These are phyloP conservation scores for Niebla homalea DNA, from an alignment of 495 filamentous ascomycete genomes.

Conservation along the genomic window DNA sequence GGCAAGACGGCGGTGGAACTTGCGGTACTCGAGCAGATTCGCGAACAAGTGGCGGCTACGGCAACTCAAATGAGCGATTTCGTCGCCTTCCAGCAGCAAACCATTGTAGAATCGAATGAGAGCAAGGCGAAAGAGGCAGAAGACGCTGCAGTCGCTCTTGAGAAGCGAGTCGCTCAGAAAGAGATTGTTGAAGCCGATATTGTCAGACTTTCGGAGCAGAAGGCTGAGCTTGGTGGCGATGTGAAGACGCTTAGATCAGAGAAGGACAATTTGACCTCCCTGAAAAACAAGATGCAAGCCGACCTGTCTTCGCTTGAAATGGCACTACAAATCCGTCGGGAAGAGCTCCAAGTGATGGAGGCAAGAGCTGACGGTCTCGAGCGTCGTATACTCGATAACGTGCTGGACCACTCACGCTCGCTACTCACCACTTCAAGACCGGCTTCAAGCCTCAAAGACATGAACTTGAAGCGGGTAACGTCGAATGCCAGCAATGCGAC, in stretches of 20 bases:
- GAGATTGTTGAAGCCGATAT: slow-evolving; percentile 66
- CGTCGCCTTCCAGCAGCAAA: slow-evolving; percentile 62
- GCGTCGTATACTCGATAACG: slow-evolving; percentile 81
- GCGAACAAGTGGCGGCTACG: slow-evolving; percentile 76
- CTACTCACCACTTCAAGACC: slow-evolving; percentile 52
- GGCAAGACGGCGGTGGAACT: slow-evolving; percentile 42
- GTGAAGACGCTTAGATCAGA: slow-evolving; percentile 47
- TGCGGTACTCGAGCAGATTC: slow-evolving; percentile 76
- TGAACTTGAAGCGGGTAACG: slow-evolving; percentile 64
- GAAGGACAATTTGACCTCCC: slow-evolving; percentile 54
- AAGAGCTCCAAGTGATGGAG: slow-evolving; percentile 85
- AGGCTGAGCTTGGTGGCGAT: slow-evolving; percentile 45
- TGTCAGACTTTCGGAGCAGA: slow-evolving; percentile 48
- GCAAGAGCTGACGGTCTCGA: slow-evolving; percentile 74
- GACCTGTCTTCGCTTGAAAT: slow-evolving; percentile 83
- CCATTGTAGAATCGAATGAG: slow-evolving; percentile 67
- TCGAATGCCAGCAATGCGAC: slow-evolving; percentile 32
- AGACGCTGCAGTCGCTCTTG: slow-evolving; percentile 67
- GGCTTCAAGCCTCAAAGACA: slow-evolving; percentile 34
- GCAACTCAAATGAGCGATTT: slow-evolving; percentile 78
- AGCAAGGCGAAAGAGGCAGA: slow-evolving; percentile 68
- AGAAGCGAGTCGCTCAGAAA: slow-evolving; percentile 63
- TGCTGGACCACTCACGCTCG: slow-evolving; percentile 85
- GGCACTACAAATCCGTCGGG: slow-evolving; percentile 71
- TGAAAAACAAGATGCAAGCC: slow-evolving; percentile 63